Base-by-base conservation (phyloP, 2,329 filamentous ascomycete genomes). In the Lachnellula willkommii region DNA sequence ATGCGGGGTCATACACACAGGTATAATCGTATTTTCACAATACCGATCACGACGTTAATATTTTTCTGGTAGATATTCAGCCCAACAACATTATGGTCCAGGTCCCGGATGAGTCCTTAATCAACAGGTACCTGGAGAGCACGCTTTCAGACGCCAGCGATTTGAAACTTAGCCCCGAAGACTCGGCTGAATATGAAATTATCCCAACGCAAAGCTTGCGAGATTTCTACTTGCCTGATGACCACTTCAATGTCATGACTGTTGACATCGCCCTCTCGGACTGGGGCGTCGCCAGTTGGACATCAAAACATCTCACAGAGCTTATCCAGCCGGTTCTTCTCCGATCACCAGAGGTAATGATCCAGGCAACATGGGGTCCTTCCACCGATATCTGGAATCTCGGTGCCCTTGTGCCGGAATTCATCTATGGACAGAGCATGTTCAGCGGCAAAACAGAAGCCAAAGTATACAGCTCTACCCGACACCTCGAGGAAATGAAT, bases 281-380 rank as follows among this genome's bases (percentile, higher is more conserved):
- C 28, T 66, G 61, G 60, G 65, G 61, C 2, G 60, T 62, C 7
- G 47, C 65, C 5, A 57, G 56, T 12, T 67, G 63, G 59, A 46
- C 55, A 7, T 46, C 47, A 37, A 57, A 62, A 4, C 55, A 66
- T 39, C 55, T 64, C 5, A 47, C 39, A 1, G 57, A 60, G 47
- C 39, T 50, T 49, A 63, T 66, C 39, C 64, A 67, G 47, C 65
- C 65, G n/a, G 50, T 62, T n/a, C n/a, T 47, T n/a, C 60, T 68
- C 6, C 61, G 63, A n/a, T 50, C 64, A 5, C 65, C 65, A 15
- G 65, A 67, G 49, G 64, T 66, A 4, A 48, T 68, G 7, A 60
- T 66, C 28, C 35, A 22, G 20, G 65, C 65, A 6, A 52, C 58
- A 11, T 67, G 65, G 65, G 61, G 63, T 37, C 35, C 12, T 15